phyloP scores from a whole-genome alignment of 1,284 basidiomycete genomes.

The Cryptococcus hybrid region DNA sequence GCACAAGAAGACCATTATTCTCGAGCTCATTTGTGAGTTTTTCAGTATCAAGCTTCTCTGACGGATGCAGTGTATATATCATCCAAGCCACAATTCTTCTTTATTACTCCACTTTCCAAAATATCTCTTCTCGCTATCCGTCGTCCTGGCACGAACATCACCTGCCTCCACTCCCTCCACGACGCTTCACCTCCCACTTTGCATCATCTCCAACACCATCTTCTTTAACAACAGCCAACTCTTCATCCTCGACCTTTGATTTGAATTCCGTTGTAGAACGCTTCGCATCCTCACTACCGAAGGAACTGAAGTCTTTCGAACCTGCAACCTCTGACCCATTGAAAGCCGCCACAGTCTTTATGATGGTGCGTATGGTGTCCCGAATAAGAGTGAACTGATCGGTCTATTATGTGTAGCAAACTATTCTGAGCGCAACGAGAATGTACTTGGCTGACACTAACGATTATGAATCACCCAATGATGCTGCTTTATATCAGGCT shows the following conservation, averaged over 20 bases:
- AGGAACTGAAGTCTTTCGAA: background rate
- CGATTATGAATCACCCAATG: conserved; percentile 8
- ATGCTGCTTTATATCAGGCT: conserved; percentile 13
- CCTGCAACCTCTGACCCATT: conserved; percentile 1
- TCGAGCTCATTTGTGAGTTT: too few relatives aligned
- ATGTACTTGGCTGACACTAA: conserved; percentile 17
- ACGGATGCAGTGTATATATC: conserved; percentile 2
- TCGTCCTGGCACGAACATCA: background rate
- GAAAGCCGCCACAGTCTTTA: background rate
- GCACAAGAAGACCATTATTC: too few relatives aligned
- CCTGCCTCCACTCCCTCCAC: background rate
- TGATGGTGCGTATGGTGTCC: background rate
- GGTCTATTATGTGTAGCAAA: conserved; percentile 6
- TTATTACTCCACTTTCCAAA: background rate
- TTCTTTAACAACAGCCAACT: too few relatives aligned
- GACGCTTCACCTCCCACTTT: background rate
- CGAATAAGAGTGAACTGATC: background rate
- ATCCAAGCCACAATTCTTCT: conserved; percentile 9
- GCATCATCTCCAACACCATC: background rate
- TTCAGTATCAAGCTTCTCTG: background rate
- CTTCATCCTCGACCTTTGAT: background rate
- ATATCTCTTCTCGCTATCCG: background rate
- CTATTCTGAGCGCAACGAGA: conserved; percentile 6
- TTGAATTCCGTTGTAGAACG: background rate
- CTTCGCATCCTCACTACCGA: background rate